Percentiles rank a stretch among this genome's conserved stretches.
Evolutionary conservation across 352 stramenopile genomes (phyloP).

Genomic region (Thalassiosira ordinaria): DNA sequence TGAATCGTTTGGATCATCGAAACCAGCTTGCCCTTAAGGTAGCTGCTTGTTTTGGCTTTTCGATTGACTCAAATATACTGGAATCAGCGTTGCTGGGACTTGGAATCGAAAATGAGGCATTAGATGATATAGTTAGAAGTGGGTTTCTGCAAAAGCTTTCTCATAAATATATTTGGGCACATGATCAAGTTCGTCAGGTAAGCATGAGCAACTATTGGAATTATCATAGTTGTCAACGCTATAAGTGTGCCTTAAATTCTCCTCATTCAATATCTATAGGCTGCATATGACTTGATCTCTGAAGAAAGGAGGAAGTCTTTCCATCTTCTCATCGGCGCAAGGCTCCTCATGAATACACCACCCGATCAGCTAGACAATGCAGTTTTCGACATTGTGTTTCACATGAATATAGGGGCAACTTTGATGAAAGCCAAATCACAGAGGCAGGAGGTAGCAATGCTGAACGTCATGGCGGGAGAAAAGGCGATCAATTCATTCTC

Average conservation of each 20-base stretch:
- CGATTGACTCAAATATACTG: constrained; percentile 26
- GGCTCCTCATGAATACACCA: constrained; percentile 48
- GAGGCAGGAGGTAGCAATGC: constrained; percentile 50
- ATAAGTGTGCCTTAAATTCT: constrained; percentile 32
- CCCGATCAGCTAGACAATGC: constrained; percentile 38
- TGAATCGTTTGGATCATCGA: too few relatives aligned
- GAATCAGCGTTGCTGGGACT: constrained; percentile 17
- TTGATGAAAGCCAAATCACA: constrained; percentile 45
- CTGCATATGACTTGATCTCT: constrained; percentile 35
- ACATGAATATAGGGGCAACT: constrained; percentile 46
- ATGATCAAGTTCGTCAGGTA: too few relatives aligned
- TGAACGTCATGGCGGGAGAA: constrained; percentile 63
- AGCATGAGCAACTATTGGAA: too few relatives aligned
- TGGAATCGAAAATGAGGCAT: constrained; percentile 17
- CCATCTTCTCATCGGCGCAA: constrained; percentile 65
- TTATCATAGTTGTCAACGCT: background rate
- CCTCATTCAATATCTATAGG: constrained; percentile 38
- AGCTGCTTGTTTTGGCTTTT: constrained; percentile 39
- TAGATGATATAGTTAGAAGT: constrained; percentile 12
- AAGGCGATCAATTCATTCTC: constrained; percentile 48
- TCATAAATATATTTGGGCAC: too few relatives aligned
- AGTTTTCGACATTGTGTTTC: constrained; percentile 51
- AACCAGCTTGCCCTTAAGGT: constrained; percentile 27
- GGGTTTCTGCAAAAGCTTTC: too few relatives aligned
- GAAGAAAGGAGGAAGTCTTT: constrained; percentile 34